A percentile compares a stretch with the other conserved stretches of the same genome.
Evolutionary conservation across 176 grass and related monocot species (phyloP).

Genomic region (Paspalum notatum): DNA sequence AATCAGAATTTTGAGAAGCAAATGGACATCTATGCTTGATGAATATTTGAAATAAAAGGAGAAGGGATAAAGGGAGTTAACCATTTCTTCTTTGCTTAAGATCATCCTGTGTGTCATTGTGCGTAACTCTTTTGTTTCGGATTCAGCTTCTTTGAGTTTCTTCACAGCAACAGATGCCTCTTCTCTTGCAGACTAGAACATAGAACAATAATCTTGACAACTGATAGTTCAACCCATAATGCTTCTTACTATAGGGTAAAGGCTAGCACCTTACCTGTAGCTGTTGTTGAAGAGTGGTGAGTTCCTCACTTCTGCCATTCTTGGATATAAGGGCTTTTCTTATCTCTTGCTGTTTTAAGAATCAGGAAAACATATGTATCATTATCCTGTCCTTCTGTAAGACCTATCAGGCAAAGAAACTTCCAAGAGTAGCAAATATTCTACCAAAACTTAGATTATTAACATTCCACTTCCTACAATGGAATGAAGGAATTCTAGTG

Average conservation of each 20-base stretch:
- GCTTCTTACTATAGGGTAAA: conserved; percentile 13
- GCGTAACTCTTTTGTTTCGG: conserved; percentile 67
- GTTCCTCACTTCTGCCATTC: conserved; percentile 76
- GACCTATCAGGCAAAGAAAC: conserved; percentile 21
- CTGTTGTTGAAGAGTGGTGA: conserved; percentile 68
- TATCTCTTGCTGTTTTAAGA: conserved; percentile 82
- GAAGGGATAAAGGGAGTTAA: conserved; percentile 28
- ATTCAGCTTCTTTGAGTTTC: conserved; percentile 77
- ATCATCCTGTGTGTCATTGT: conserved; percentile 88
- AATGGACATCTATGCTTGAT: conserved; percentile 14
- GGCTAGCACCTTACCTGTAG: conserved; percentile 61
- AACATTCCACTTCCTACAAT: not conserved
- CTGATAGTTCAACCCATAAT: conserved; percentile 18
- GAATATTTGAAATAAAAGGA: conserved; percentile 21
- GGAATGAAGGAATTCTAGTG: not conserved
- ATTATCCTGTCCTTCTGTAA: conserved; percentile 19
- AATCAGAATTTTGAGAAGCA: conserved; percentile 25
- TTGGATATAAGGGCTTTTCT: conserved; percentile 71
- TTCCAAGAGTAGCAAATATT: not conserved
- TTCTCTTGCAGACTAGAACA: conserved; percentile 67
- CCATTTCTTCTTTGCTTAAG: conserved; percentile 93
- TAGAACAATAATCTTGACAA: conserved; percentile 34
- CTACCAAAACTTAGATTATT: not conserved
- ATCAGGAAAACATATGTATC: conserved; percentile 29
- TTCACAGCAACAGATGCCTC: conserved; percentile 46